Evolutionary conservation across 1,139 yeast species (phyloP), one percentile per base, ranked within the genome.

Genomic region (Pichia sp.): DNA sequence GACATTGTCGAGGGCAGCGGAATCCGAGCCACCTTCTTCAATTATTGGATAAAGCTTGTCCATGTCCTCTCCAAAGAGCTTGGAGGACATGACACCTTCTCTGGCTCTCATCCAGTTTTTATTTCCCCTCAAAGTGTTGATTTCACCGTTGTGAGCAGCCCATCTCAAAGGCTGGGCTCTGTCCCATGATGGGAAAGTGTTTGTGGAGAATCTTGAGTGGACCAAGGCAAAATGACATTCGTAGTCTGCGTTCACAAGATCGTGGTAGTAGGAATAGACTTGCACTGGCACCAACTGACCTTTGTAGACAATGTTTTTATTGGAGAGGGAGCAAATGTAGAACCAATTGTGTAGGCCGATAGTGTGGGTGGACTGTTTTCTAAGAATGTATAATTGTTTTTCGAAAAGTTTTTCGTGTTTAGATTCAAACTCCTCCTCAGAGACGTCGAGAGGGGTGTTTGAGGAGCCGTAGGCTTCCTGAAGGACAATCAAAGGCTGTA

Each of bases 31-130:
- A 64, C 98, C 98, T 74, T 93, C 98, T 73, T 93, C 98, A 63
- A 93, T 92, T 67, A 93, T 87, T 29, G 99, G 99, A 72, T 86
- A 92, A 61, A 93, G 78, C 70, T 86, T 84, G 67, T 90, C 97
- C 70, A 92, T 79, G 64, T 90, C 96, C 54, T 90, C 97, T 62
- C 96, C 97, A 70, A 93, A 92, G 59, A 89, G 78, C 57, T 82
- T 78, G 3, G 96, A 87, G 47, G 82, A 79, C 97, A 93, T 90
- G 51, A 92, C 90, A 75, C 98, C 98, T 76, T 93, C 99, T 73
- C 96, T 88, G 47, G 99, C 95, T 66, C 97, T 84, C 97, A 93
- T 92, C 98, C 98, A 93, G 73, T 93, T 93, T 74, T 90, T 93
- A 80, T 93, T 93, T 66, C 99, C 99, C 72, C 98, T 82, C 70